Evolutionary conservation across 345 rosid species (phyloP).

Genomic region (Alliaria petiolata): DNA sequence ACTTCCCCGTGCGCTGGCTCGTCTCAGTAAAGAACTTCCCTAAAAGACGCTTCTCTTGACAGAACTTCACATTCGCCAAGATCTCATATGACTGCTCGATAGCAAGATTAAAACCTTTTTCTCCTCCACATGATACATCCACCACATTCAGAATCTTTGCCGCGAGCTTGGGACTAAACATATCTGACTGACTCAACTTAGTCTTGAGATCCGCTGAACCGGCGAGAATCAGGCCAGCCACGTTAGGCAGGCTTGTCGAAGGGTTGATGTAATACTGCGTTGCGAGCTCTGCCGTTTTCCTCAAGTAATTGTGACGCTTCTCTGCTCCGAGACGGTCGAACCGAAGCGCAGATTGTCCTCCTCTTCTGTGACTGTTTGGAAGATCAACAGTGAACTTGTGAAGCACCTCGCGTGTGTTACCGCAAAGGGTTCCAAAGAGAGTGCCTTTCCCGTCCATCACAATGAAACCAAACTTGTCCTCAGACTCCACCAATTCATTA

Average conservation of each 20-base stretch:
- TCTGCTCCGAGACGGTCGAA: not conserved
- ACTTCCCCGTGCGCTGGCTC: constrained; percentile 26
- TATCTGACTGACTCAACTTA: too few species aligned
- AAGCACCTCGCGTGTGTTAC: not conserved
- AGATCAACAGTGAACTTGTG: not conserved
- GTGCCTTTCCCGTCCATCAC: not conserved
- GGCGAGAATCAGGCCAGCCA: not conserved
- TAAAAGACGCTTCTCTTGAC: constrained; percentile 35
- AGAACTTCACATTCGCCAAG: constrained; percentile 30
- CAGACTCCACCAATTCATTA: not conserved
- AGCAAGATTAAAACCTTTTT: too few species aligned
- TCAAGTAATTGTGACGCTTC: not conserved
- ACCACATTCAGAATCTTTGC: too few species aligned
- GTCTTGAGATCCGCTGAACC: not conserved
- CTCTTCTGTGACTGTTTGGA: not conserved
- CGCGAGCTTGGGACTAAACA: too few species aligned
- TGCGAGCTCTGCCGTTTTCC: not conserved
- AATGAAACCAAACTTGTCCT: not conserved
- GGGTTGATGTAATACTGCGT: not conserved
- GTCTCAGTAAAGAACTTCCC: constrained; percentile 26
- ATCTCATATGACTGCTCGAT: constrained; percentile 28
- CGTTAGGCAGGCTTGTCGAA: not conserved
- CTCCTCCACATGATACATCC: too few species aligned
- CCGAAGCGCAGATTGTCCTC: constrained; percentile 3
- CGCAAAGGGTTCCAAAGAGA: not conserved